Percentiles rank a stretch among this genome's conserved stretches.
phyloP scores from a whole-genome alignment of 768 basidiomycete species.

The Amanita exitialis region DNA sequence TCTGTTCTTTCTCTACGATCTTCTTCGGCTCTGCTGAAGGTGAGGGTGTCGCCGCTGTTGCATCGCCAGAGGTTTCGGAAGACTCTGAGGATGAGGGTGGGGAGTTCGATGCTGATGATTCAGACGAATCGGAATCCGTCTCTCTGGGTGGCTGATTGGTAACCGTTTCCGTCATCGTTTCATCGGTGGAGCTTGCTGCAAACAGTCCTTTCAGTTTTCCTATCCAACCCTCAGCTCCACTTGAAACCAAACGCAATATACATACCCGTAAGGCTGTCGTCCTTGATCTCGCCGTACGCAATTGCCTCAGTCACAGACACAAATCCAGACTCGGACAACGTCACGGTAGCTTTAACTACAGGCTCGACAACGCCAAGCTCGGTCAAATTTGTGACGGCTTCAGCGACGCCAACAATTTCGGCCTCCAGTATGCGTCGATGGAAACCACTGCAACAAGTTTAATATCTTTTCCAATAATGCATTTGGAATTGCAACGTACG shows the following conservation, averaged over 20 bases:
- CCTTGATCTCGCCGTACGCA: conserved; percentile 72
- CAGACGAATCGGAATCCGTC: conserved; percentile 15
- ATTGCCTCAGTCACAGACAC: conserved; percentile 72
- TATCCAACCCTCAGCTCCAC: conserved; percentile 13
- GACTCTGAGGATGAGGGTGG: conserved; percentile 18
- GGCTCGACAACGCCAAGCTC: conserved; percentile 74
- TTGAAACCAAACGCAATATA: not conserved
- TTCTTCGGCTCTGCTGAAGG: conserved; percentile 26
- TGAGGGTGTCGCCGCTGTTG: conserved; percentile 26
- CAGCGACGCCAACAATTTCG: conserved; percentile 59
- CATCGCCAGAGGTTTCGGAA: conserved; percentile 13
- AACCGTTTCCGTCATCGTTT: conserved; percentile 26
- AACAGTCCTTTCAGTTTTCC: conserved; percentile 89
- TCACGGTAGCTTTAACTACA: conserved; percentile 76
- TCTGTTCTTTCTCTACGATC: conserved; percentile 40
- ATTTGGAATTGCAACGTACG: conserved; percentile 31
- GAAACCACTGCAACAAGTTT: conserved; percentile 40
- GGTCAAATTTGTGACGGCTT: conserved; percentile 77
- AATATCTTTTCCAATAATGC: not conserved
- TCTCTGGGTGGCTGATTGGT: conserved; percentile 36
- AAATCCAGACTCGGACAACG: conserved; percentile 82
- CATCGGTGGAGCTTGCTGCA: conserved; percentile 34
- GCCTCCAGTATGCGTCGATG: conserved; percentile 68
- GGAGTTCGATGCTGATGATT: conserved; percentile 19
- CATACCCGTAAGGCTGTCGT: conserved; percentile 66